Evolutionary conservation across 2,329 filamentous ascomycete genomes (phyloP).

Genomic region (Sporothrix curviconia): DNA sequence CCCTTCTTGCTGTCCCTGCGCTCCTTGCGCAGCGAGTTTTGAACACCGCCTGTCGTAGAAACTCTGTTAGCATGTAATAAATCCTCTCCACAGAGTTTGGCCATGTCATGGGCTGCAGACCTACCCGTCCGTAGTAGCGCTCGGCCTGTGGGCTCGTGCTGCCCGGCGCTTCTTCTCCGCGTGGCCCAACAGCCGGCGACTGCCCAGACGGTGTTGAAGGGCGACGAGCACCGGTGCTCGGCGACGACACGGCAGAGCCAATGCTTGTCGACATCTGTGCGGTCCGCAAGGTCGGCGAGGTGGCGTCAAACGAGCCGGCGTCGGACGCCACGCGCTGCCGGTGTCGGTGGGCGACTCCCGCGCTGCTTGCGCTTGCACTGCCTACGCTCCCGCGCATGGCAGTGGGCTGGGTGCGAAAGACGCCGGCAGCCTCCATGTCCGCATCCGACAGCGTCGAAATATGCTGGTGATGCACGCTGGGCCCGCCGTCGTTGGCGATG

Average conservation of each 20-base stretch:
- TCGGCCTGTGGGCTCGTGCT: conserved; percentile 32
- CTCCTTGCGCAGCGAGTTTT: conserved; percentile 43
- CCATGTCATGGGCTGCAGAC: conserved; percentile 24
- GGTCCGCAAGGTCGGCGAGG: background rate
- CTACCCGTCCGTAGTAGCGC: conserved; percentile 43
- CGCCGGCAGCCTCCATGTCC: conserved; percentile 32
- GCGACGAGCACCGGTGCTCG: conserved; percentile 24
- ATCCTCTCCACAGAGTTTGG: background rate
- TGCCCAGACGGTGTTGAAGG: conserved; percentile 32
- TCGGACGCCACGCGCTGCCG: conserved; percentile 40
- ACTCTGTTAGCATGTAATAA: background rate
- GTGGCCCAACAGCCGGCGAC: background rate
- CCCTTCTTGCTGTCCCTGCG: conserved; percentile 44
- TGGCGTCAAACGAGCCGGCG: conserved; percentile 33
- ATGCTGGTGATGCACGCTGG: conserved; percentile 9
- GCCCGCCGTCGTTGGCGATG: conserved; percentile 1
- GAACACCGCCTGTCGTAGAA: conserved; percentile 36
- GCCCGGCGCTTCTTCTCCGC: conserved; percentile 19
- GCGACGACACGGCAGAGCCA: conserved; percentile 20
- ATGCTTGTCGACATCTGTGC: conserved; percentile 31
- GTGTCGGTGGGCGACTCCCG: background rate
- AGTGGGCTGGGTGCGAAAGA: conserved; percentile 32
- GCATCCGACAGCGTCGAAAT: conserved; percentile 20
- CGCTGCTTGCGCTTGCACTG: background rate
- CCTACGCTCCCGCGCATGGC: conserved; percentile 19